Percentiles rank a stretch among this genome's conserved stretches.
Conservation (phyloP, 129 eudicot genomes). For the Chrysanthemum lavandulifolium region DNA sequence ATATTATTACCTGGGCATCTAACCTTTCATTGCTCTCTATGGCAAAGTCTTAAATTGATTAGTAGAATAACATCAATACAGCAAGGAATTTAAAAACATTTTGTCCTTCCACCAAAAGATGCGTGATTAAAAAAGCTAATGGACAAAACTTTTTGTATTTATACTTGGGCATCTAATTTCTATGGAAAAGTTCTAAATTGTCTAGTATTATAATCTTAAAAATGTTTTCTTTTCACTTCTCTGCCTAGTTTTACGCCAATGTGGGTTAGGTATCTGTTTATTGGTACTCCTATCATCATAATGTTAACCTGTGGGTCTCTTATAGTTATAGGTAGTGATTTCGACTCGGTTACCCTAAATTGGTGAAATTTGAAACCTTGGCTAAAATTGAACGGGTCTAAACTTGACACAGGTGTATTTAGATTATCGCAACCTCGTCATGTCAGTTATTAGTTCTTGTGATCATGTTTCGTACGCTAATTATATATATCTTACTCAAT, state of each 20-base stretch:
- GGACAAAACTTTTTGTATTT: too few species aligned
- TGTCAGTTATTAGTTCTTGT: too few species aligned
- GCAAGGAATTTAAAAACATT: too few species aligned
- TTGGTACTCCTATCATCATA: not conserved
- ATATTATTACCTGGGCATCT: not conserved
- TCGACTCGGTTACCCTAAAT: not conserved
- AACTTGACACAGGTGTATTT: not conserved
- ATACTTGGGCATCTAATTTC: not conserved
- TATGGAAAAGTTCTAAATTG: not conserved
- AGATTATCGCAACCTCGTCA: not conserved
- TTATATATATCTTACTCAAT: too few species aligned
- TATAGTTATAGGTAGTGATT: not conserved
- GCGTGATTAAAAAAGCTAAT: too few species aligned
- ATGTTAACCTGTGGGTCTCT: not conserved
- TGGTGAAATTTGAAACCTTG: not conserved
- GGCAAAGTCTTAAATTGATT: not conserved
- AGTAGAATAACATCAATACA: not conserved
- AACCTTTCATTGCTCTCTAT: not conserved
- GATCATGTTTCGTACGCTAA: too few species aligned
- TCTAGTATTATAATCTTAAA: not conserved
- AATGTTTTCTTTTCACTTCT: not conserved
- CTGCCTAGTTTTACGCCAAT: conserved; percentile 8
- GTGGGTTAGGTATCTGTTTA: not conserved
- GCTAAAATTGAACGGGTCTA: conserved; percentile 2
- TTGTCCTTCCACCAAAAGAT: too few species aligned